Evolutionary conservation across 2,329 filamentous ascomycete species (phyloP), one percentile per base, ranked within the genome.

Genomic region (Paraphaeosphaeria minitans): DNA sequence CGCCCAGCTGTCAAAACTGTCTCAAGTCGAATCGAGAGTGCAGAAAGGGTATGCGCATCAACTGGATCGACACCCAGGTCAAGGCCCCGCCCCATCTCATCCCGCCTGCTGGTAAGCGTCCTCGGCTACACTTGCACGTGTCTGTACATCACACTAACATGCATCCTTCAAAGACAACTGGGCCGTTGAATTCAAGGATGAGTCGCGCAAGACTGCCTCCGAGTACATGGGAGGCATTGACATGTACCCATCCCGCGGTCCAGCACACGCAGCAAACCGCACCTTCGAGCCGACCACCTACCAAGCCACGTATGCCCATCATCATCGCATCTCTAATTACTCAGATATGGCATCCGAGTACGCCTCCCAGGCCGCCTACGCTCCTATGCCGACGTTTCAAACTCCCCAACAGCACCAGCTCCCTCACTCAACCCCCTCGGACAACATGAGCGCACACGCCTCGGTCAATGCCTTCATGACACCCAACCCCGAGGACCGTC

Each of bases 131-230:
- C n/a, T 35, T 46, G 41, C 51, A 24, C 24, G 29, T 19, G n/a
- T 10, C 19, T 35, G n/a, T 21, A 27, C 9, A 31, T 27, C 48
- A 22, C 3, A 27, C 50, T 53, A 24, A 84, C 86, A 1, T 79
- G 39, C 14, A 27, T 27, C 19, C 1, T 37, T 8, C 19, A 9
- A 45, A 1, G 89, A 91, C 53, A 53, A 53, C 16, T 92, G 89
- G 84, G 83, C 83, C 72, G 84, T 97, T 14, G 83, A 86, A 53
- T 97, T 98, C 66, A 84, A 90, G 69, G 94, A 97, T 72, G 93
- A 98, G 73, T 97, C 93, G 22, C 85, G 93, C 31, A 84, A 90
- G 48, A 96, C 97, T 75, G 94, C 94, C 7, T 94, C 91, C 0
- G 93, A 97, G 74, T 98, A 98, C 75, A 83, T 86, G 54, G 93